Evolutionary conservation across 495 filamentous ascomycete species (phyloP), one percentile per base, ranked within the genome.

Genomic region (Penicillium nucicola): DNA sequence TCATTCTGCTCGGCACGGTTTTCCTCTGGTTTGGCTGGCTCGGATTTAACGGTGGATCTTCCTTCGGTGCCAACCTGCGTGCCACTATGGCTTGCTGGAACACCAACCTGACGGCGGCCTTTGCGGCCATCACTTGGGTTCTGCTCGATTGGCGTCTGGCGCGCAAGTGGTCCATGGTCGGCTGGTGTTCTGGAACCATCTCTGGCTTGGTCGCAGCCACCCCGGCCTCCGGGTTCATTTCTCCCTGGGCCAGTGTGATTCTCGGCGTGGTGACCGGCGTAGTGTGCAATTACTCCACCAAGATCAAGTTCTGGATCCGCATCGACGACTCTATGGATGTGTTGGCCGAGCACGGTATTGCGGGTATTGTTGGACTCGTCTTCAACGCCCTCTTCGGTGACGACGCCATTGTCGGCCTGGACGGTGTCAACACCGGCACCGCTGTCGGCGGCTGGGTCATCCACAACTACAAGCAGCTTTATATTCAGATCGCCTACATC

Each of bases 1-100:
- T 97, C 57, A 97, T 98, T 68, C 88, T 92, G 8, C 85, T 98
- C 58, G 93, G 93, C 40, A 97, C 93, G 8, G 81, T 95, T 47
- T 82, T 98, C 65, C 87, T 98, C 40, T 97, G 92, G 92, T 96
- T 97, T 65, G 93, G 93, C 61, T 97, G 95, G 93, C 77, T 98
- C 52, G 95, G 91, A 34, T 98, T 98, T 82, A 97, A 98, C 77
- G 93, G 93, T 58, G 93, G 93, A 39, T 97, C 92, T 7, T 71
- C 93, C n/a, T 96, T 97, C 60, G 93, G 95, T 61, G 88, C 95
- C 48, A 98, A 97, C 75, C 77, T 98, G 39, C 88, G 95, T 52
- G 95, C 95, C 18, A 82, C 86, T 44, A 93, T 97, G 86, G 92
- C 93, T 30, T 97, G 90, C 82, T 96, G 92, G 89, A 97, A 97